Evolutionary conservation across 2,329 filamentous ascomycete species (phyloP), one percentile per base, ranked within the genome.

Genomic region (Arthrinium puccinioides): DNA sequence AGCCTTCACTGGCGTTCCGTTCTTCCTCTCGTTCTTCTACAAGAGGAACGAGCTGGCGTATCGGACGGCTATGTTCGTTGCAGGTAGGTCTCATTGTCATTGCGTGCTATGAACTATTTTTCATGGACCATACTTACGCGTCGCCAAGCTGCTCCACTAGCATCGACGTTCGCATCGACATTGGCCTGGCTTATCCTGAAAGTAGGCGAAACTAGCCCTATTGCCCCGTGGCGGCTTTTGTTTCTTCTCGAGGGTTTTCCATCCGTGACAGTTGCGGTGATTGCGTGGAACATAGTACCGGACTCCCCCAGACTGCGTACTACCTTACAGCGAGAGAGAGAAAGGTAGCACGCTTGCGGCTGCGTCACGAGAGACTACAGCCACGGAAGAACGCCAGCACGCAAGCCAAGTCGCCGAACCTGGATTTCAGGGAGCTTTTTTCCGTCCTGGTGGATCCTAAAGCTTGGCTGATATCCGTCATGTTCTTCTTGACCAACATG

Each of bases 401-500:
- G 19, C 23, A 41, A 13, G 20, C 32, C 27, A 21, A 34, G 16
- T 26, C 33, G 6, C 27, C 46, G 6, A 61, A 64, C 7, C 64
- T 84, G 33, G 63, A 76, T 26, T 62, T 68, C 49, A 57, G 59
- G 21, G 79, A 84, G 47, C 68, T 84, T 27, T 52, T 76, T 11
- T 63, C 72, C 42, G 74, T 76, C 3, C 60, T 87, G 21, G 49
- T 54, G 30, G 83, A 87, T 58, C 81, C 83, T 1, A 80, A 79
- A 46, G 76, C 76, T 40, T 90, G 86, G 64, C 67, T 90, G 28
- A 84, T 84, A 5, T 82, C 87, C 1, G 61, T 76, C 49, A 94
- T 94, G 76, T 86, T 94, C 68, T 88, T 94, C 66, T 78, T 82
- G 58, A 80, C 84, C 53, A 94, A 95, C 60, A 83, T 94, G 56